Conservation (phyloP, 129 eudicot species). For the Kitagawia praeruptora region DNA sequence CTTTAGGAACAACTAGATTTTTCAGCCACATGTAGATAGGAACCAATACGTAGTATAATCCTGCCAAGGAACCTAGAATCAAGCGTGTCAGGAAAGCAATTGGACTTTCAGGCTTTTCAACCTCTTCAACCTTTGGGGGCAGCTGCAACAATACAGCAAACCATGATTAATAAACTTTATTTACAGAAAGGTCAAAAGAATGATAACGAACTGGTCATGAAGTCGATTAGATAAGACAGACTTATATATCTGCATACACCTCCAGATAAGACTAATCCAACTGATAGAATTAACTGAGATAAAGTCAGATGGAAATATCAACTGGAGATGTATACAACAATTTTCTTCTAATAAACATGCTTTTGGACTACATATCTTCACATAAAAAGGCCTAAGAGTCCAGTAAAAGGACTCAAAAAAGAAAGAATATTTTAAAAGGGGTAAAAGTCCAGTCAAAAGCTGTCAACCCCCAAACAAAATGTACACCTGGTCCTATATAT, state of each 20-base stretch:
- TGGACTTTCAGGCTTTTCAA: conserved; percentile 56
- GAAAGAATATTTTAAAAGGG: neutral
- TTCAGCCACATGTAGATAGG: conserved; percentile 98
- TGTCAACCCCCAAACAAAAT: neutral
- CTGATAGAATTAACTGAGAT: neutral
- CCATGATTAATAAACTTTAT: neutral
- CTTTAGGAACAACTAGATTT: conserved; percentile 80
- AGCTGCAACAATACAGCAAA: conserved; percentile 44
- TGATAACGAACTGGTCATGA: neutral
- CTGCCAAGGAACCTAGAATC: conserved; percentile 73
- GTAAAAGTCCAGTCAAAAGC: neutral
- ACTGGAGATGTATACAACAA: neutral
- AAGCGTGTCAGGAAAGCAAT: conserved; percentile 57
- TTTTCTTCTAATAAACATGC: neutral
- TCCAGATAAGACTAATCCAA: neutral
- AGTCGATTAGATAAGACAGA: neutral
- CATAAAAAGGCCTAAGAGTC: too few relatives aligned
- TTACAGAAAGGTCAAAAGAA: neutral
- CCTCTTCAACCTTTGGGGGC: conserved; percentile 83
- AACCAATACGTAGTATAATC: conserved; percentile 60
- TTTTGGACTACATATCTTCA: neutral
- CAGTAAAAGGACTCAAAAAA: neutral
- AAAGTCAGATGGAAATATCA: too few relatives aligned
- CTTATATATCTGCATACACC: neutral
- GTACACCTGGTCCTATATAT: neutral